Base-by-base conservation (phyloP, 805 yeast species). In the Candida vartiovaarae region DNA sequence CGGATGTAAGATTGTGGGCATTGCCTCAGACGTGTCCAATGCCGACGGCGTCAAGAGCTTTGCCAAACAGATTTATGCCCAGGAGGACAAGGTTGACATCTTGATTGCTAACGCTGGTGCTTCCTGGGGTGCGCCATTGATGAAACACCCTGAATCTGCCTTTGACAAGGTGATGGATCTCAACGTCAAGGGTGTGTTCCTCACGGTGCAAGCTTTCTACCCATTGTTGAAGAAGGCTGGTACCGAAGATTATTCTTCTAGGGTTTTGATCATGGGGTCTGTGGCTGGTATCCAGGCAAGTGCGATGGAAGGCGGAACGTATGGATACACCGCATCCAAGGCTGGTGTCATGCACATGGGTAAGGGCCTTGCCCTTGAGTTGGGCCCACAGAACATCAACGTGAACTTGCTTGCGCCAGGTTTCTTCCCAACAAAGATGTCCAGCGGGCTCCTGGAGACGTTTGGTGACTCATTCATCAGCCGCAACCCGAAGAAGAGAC, bases 71-170 rank as follows among this genome's bases (percentile, higher is more conserved):
- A 73, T 74, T 11, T 47, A 60, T 11, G 72, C 74, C 26, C 59
- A 61, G 15, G 62, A 59, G 40, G 26, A 55, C 10, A 67, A 70
- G 53, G 70, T 82, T 32, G 78, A 83, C 60, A 80, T 83, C 47
- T 68, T 83, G 49, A 70, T 81, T 53, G 86, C 89, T 39, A 84
- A 83, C 55, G 90, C 91, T 5, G 91, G 91, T 29, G 88, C 89
- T 7, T 64, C 82, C 10, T 83, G 90, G 90, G 90, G 89, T 20
- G 81, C 78, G 2, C 75, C 75, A 9, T 61, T 84, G 39, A 78
- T 69, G 33, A 63, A 65, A 8, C 89, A 84, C 55, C 78, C 86
- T 3, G 77, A 76, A 28, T 47, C 63, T 4, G 87, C 85, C 2
- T 60, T 83, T 51, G 75, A 72, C 51, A 82, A 82, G 59, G 82